Conservation (phyloP, 768 basidiomycete species). For the Trametopsis cervina region DNA sequence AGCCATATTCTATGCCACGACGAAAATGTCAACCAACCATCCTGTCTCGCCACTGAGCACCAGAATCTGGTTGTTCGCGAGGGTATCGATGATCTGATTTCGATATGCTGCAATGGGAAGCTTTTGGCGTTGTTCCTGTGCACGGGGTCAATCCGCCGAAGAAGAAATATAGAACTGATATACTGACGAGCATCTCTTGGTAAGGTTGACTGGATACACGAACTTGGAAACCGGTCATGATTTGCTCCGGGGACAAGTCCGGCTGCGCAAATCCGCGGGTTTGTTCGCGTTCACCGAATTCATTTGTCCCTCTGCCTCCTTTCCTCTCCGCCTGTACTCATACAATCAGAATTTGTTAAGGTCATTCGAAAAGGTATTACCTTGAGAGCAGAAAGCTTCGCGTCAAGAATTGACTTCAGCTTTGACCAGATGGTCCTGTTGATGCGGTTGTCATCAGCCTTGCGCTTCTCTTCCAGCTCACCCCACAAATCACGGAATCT, state of each 20-base stretch:
- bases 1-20: too few relatives aligned
- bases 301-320: background rate
- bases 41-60: slow-evolving; percentile 84
- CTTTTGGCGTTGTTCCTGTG: slow-evolving; percentile 61
- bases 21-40: slow-evolving; percentile 35
- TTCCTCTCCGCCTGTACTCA: background rate
- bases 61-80: slow-evolving; percentile 75
- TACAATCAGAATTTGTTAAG: too few relatives aligned
- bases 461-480: slow-evolving; percentile 67
- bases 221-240: slow-evolving; percentile 52
- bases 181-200: slow-evolving; percentile 79
- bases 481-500: slow-evolving; percentile 90
- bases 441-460: slow-evolving; percentile 47
- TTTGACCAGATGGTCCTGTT: slow-evolving; percentile 72
- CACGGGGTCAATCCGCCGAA: slow-evolving; percentile 3
- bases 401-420: slow-evolving; percentile 53
- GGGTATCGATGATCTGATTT: slow-evolving; percentile 55
- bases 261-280: background rate
- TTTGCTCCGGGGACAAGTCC: slow-evolving; percentile 33
- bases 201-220: slow-evolving; percentile 61
- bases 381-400: slow-evolving; percentile 44
- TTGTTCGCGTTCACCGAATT: background rate
- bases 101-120: slow-evolving; percentile 87
- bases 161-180: background rate
- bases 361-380: too few relatives aligned